phyloP scores from a whole-genome alignment of 2,329 filamentous ascomycete species.

The Aaosphaeria arxii region DNA sequence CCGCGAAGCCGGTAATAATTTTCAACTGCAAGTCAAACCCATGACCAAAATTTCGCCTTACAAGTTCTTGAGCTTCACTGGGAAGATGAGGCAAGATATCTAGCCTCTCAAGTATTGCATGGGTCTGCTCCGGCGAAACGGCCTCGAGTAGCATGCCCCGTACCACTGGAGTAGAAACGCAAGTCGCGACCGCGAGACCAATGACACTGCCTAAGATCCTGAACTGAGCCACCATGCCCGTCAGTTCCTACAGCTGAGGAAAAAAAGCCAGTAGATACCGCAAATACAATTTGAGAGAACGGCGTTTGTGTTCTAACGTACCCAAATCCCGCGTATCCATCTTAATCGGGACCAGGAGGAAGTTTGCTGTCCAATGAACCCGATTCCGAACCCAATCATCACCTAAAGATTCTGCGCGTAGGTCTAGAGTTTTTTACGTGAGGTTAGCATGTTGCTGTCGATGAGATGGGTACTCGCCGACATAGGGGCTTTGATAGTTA shows the following conservation, averaged over 20 bases:
- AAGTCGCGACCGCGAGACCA: constrained; percentile 4
- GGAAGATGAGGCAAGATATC: not conserved
- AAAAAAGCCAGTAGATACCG: not conserved
- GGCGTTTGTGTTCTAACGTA: not conserved
- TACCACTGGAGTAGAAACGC: constrained; percentile 1
- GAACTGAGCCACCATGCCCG: constrained; percentile 6
- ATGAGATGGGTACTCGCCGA: no score
- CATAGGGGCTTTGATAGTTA: no score
- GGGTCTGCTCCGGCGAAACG: not conserved
- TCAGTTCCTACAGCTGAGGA: constrained; percentile 7
- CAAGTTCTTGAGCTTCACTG: not conserved
- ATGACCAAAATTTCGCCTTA: not conserved
- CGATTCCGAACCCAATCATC: constrained; percentile 9
- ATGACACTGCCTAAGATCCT: constrained; percentile 7
- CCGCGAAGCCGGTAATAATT: constrained; percentile 4
- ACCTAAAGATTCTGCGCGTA: constrained; percentile 12
- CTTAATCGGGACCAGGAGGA: constrained; percentile 7
- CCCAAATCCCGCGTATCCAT: constrained; percentile 13
- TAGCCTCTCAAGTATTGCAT: not conserved
- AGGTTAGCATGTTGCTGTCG: no score
- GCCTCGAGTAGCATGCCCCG: not conserved
- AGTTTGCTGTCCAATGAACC: constrained; percentile 5
- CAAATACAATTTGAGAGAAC: not conserved
- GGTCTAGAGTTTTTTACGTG: no score
- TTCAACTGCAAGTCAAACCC: constrained; percentile 4